Conservation (phyloP, 1,284 basidiomycete species). For the Ustilago nuda region DNA sequence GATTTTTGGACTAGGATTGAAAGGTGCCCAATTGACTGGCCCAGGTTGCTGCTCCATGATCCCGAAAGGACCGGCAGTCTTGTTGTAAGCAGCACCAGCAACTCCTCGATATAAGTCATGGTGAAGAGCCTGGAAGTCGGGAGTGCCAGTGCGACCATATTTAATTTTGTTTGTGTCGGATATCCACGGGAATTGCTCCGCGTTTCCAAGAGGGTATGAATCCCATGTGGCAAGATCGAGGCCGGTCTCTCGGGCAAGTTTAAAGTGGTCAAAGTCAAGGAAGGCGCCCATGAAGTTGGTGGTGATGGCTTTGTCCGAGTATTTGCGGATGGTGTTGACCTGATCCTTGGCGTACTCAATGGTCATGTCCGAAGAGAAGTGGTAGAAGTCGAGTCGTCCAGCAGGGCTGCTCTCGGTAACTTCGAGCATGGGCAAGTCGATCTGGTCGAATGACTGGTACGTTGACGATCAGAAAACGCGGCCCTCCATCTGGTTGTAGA, state of each 20-base stretch:
- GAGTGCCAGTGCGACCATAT: conserved; percentile 44
- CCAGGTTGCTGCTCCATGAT: conserved; percentile 55
- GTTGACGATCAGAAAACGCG: conserved; percentile 50
- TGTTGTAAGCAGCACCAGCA: conserved; percentile 42
- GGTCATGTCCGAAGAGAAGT: conserved; percentile 49
- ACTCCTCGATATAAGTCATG: conserved; percentile 47
- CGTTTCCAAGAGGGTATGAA: conserved; percentile 51
- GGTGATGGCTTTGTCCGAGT: conserved; percentile 50
- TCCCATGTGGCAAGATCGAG: conserved; percentile 53
- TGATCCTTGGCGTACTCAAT: conserved; percentile 49
- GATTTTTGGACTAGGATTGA: conserved; percentile 40
- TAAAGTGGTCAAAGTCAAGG: conserved; percentile 52
- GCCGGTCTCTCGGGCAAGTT: conserved; percentile 34
- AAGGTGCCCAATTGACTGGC: conserved; percentile 46
- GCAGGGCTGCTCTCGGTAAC: conserved; percentile 53
- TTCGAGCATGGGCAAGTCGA: conserved; percentile 44
- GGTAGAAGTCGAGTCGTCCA: conserved; percentile 50
- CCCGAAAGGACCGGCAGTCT: conserved; percentile 43
- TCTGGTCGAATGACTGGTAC: conserved; percentile 48
- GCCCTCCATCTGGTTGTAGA: conserved; percentile 50
- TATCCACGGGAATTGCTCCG: conserved; percentile 44
- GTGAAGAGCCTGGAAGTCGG: conserved; percentile 50
- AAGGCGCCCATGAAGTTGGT: conserved; percentile 55
- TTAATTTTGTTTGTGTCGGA: conserved; percentile 40
- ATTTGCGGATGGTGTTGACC: conserved; percentile 38